phyloP scores from a whole-genome alignment of 495 filamentous ascomycete species.

The Penicillium odoratum region DNA sequence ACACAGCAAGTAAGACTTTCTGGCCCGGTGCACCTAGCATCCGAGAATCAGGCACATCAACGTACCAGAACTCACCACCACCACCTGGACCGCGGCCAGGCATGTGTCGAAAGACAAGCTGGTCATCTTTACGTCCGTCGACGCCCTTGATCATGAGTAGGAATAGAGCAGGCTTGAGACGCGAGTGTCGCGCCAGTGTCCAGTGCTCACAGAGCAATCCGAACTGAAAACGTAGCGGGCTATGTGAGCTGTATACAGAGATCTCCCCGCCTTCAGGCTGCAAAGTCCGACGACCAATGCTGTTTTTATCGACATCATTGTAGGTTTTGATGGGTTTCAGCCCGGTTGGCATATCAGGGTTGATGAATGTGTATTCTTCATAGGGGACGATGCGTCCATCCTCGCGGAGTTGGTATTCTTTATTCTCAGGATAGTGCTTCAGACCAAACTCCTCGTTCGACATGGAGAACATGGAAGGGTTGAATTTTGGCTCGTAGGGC shows the following conservation, averaged over 20 bases:
- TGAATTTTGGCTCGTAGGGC: constrained; percentile 68
- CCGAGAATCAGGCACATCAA: constrained; percentile 61
- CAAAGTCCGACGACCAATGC: constrained; percentile 62
- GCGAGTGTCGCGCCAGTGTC: constrained; percentile 64
- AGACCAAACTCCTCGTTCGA: constrained; percentile 80
- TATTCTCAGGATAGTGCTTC: constrained; percentile 73
- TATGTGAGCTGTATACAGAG: constrained; percentile 45
- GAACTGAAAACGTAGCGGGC: constrained; percentile 74
- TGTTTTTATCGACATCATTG: constrained; percentile 56
- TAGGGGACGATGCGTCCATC: constrained; percentile 62
- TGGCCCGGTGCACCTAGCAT: constrained; percentile 70
- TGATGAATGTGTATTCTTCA: constrained; percentile 73
- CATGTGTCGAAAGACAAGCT: constrained; percentile 55
- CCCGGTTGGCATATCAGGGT: constrained; percentile 46
- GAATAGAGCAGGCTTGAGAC: constrained; percentile 62
- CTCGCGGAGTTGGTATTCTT: constrained; percentile 64
- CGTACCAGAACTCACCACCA: constrained; percentile 72
- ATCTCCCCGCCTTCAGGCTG: constrained; percentile 59
- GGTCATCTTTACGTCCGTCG: constrained; percentile 66
- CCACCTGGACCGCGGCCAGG: constrained; percentile 47
- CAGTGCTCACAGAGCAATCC: constrained; percentile 75
- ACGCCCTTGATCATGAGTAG: constrained; percentile 62
- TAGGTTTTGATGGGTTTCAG: constrained; percentile 52
- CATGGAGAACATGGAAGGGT: constrained; percentile 69
- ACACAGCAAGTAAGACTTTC: constrained; percentile 58